Evolutionary conservation across 2,329 filamentous ascomycete species (phyloP).

Genomic region (Aspergillus phoenicis): DNA sequence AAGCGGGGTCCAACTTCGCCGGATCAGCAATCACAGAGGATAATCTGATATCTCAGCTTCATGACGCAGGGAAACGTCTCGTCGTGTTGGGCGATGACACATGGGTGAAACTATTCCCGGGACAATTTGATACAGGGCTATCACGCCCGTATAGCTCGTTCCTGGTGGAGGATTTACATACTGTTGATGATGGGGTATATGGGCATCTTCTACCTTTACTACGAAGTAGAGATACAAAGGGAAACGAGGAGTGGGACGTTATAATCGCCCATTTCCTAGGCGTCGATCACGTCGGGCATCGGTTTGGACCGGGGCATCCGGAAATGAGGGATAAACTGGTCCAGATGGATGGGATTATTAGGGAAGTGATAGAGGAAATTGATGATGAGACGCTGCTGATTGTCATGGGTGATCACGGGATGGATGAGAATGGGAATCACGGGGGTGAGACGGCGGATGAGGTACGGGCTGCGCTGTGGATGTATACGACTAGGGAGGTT

Average conservation of each 20-base stretch:
- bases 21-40: slow-evolving; percentile 95
- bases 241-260: slow-evolving; percentile 70
- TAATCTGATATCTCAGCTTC: slow-evolving; percentile 67
- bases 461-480: slow-evolving; percentile 90
- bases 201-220: slow-evolving; percentile 81
- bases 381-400: slow-evolving; percentile 85
- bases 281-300: slow-evolving; percentile 93
- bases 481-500: slow-evolving; percentile 82
- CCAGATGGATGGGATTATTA: slow-evolving; percentile 83
- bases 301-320: slow-evolving; percentile 87
- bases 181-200: slow-evolving; percentile 89
- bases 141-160: slow-evolving; percentile 92
- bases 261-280: slow-evolving; percentile 89
- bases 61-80: slow-evolving; percentile 68
- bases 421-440: slow-evolving; percentile 66
- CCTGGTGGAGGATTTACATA: slow-evolving; percentile 96
- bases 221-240: slow-evolving; percentile 56
- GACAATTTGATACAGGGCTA: slow-evolving; percentile 81
- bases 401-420: slow-evolving; percentile 92
- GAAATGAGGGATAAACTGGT: slow-evolving; percentile 87
- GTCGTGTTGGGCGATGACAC: slow-evolving; percentile 95
- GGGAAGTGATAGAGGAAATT: slow-evolving; percentile 68
- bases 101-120: slow-evolving; percentile 88
- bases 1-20: slow-evolving; percentile 90
- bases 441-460: slow-evolving; percentile 96